Evolutionary conservation across 2,329 filamentous ascomycete species (phyloP).

Genomic region (Xylariaceae sp.): DNA sequence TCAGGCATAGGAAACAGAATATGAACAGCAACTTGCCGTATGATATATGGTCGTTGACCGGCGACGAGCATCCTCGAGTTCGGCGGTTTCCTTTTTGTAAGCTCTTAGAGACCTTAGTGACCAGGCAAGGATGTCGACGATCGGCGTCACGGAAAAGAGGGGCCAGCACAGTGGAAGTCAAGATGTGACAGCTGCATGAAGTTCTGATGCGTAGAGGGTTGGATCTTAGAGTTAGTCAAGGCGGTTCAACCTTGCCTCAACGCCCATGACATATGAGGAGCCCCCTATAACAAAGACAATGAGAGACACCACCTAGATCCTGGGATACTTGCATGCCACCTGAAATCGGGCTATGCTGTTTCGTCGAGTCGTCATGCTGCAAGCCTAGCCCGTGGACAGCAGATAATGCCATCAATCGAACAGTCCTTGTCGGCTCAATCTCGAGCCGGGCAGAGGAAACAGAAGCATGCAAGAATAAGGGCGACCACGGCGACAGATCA

Average conservation of each 20-base stretch:
- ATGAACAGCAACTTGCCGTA: background rate
- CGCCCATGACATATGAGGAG: background rate
- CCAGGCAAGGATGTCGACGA: background rate
- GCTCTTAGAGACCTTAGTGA: slow-evolving; percentile 4
- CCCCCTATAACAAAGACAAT: background rate
- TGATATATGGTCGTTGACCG: background rate
- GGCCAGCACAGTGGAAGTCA: background rate
- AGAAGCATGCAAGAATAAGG: background rate
- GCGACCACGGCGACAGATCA: background rate
- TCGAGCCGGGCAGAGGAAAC: background rate
- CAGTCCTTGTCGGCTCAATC: background rate
- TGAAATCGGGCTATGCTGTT: no score
- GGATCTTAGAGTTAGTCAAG: background rate
- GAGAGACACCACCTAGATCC: no score
- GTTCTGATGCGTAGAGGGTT: background rate
- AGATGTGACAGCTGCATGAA: background rate
- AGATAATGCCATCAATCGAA: background rate
- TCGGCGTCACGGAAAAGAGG: background rate
- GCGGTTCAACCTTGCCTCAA: background rate
- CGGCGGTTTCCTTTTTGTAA: background rate
- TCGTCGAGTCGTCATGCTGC: no score
- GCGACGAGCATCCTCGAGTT: background rate
- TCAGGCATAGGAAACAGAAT: background rate
- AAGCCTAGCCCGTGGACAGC: no score
- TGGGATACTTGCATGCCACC: no score